Base-by-base conservation (phyloP, 1,284 basidiomycete species). In the Sanghuangporus weigelae region DNA sequence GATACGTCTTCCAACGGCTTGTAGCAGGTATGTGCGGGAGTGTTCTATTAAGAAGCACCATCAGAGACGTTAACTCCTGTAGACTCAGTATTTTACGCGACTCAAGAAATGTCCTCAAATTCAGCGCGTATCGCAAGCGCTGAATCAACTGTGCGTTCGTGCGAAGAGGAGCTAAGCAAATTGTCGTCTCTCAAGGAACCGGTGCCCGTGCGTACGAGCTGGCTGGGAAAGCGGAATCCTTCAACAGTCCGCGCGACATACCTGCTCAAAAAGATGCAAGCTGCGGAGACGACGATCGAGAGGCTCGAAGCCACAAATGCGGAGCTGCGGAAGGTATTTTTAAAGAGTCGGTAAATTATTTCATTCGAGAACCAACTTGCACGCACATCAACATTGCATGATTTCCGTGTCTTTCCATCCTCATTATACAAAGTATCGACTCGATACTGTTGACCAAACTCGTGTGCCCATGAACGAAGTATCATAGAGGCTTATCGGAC, bases 71-170 rank as follows among this genome's bases (percentile, higher is more conserved):
- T 39, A 14, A 26, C 44, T 38, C 7, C 44, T 56, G 21, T 61
- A 90, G 95, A 98, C 72, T 73, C 81, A 1, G 79, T 92, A 48
- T 98, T 98, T 79, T 79, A 81, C 68, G 92, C 95, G 1, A 86
- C 83, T 0, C 91, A 93, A 74, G 92, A 95, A 67, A 89, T 95
- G 66, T 81, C 84, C 23, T 85, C 86, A 74, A 95, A 95, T 73
- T 82, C 87, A 60, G 87, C 85, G 62, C 73, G 89, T 0, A 91
- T 96, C 62, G 77, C 85, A 8, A 77, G 79, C 36, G 80, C 87
- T 0, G 90, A 95, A 67, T 76, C 73, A 16, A 87, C 81, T 3
- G 82, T 98, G 69, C 81, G 82, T 63, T 71, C 80, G 1, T 92
- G 87, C 71, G 94, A 97, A 73, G 78, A 83, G 16, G 95, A 97